Evolutionary conservation across 441 rosid species (phyloP).

Genomic region (Erysimum cheiri): DNA sequence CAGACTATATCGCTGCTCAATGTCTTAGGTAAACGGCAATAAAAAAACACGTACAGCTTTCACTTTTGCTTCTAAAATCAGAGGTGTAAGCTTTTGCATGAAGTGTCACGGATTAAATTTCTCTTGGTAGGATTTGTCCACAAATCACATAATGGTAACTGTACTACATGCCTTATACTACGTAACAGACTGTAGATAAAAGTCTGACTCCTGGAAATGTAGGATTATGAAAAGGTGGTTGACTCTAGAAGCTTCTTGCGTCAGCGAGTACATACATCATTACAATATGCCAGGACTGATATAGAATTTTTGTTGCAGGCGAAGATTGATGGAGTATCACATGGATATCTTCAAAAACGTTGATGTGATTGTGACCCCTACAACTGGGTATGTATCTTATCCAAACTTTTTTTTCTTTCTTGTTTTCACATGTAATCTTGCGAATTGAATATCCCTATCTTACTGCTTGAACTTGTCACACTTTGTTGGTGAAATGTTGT

Average conservation of each 20-base stretch:
- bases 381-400: conserved; percentile 60
- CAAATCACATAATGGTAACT: conserved; percentile 4
- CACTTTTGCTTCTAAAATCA: conserved; percentile 21
- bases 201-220: conserved; percentile 1
- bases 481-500: conserved; percentile 17
- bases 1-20: conserved; percentile 84
- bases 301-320: conserved; percentile 53
- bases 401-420: not conserved
- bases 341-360: conserved; percentile 86
- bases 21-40: conserved; percentile 61
- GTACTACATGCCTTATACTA: not conserved
- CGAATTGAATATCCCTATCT: not conserved
- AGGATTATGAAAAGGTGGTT: conserved; percentile 14
- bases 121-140: not conserved
- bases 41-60: not conserved
- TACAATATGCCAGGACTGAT: not conserved
- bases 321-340: conserved; percentile 76
- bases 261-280: not conserved
- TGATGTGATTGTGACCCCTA: conserved; percentile 87
- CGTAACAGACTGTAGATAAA: not conserved
- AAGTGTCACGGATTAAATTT: not conserved
- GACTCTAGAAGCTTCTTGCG: conserved; percentile 22
- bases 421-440: not conserved
- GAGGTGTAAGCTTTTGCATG: conserved; percentile 3
- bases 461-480: conserved; percentile 25